Conservation (phyloP, 129 eudicot genomes). For the Daucus carota region DNA sequence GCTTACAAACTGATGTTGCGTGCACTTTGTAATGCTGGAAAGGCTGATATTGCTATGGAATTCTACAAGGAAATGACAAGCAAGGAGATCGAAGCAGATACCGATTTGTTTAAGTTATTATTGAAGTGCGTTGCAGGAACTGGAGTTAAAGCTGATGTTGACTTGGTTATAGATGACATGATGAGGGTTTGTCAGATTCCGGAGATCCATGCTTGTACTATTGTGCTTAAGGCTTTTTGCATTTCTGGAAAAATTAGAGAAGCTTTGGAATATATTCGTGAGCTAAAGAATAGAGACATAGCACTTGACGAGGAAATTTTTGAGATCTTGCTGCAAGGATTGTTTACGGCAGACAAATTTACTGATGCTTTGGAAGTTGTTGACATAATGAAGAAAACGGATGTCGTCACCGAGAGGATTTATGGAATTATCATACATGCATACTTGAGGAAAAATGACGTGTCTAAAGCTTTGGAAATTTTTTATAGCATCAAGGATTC, state of each 20-base stretch:
- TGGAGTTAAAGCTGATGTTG: conserved; percentile 39
- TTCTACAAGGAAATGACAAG: conserved; percentile 69
- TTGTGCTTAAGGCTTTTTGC: conserved; percentile 60
- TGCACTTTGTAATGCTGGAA: conserved; percentile 49
- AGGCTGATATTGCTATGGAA: conserved; percentile 63
- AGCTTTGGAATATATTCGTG: conserved; percentile 64
- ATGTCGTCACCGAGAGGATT: conserved; percentile 28
- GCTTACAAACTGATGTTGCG: conserved; percentile 45
- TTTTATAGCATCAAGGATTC: conserved; percentile 42
- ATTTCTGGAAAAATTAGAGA: conserved; percentile 59
- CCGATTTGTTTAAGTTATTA: conserved; percentile 29
- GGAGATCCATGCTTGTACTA: conserved; percentile 34
- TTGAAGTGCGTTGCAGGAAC: conserved; percentile 45
- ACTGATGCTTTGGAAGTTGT: conserved; percentile 71
- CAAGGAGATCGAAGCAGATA: conserved; percentile 42
- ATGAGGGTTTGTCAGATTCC: conserved; percentile 40
- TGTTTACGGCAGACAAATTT: conserved; percentile 53
- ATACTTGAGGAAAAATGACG: conserved; percentile 54
- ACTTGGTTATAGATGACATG: conserved; percentile 56
- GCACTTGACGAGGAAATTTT: conserved; percentile 36
- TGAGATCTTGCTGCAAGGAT: conserved; percentile 61
- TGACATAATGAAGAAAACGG: conserved; percentile 62
- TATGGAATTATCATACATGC: conserved; percentile 46
- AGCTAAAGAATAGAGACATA: conserved; percentile 38
- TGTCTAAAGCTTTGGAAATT: conserved; percentile 37